These are phyloP conservation scores for Lathyrus oleraceus DNA, from an alignment of 306 rosid species.

Conservation along the genomic window DNA sequence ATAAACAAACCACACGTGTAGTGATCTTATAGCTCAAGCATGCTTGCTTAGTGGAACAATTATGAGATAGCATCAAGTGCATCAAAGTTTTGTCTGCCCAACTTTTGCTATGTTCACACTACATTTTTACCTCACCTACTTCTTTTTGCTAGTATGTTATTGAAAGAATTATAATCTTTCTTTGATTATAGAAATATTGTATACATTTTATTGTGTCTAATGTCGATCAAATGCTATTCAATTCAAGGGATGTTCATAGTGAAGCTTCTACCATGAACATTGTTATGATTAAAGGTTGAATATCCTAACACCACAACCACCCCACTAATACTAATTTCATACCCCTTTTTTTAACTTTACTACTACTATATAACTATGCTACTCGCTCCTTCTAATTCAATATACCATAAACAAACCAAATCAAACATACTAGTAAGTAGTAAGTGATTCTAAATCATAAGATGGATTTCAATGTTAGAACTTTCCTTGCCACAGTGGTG, in stretches of 20 bases:
- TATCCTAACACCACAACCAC: constrained; percentile 47
- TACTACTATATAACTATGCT: constrained; percentile 36
- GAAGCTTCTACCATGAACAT: constrained; percentile 1
- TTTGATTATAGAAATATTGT: neutral
- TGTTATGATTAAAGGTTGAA: constrained; percentile 40
- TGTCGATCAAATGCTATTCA: neutral
- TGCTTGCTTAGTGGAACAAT: constrained; percentile 45
- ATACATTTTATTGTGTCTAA: neutral
- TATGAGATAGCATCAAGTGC: constrained; percentile 36
- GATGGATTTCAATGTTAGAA: constrained; percentile 29
- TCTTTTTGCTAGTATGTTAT: neutral
- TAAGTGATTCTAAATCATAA: neutral
- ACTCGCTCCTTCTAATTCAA: constrained; percentile 19
- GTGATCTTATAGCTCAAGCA: constrained; percentile 32
- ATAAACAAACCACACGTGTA: constrained; percentile 36
- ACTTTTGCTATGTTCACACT: constrained; percentile 46
- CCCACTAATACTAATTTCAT: constrained; percentile 43
- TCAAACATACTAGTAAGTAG: neutral
- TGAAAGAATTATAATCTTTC: no score
- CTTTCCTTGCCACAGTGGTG: constrained; percentile 1
- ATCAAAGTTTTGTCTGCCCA: constrained; percentile 5
- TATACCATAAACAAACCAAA: constrained; percentile 1
- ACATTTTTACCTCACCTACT: constrained; percentile 33
- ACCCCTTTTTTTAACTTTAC: constrained; percentile 22
- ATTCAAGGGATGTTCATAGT: neutral